Conservation (phyloP, 2,329 filamentous ascomycete species). For the Botryosphaeria dothidea region DNA sequence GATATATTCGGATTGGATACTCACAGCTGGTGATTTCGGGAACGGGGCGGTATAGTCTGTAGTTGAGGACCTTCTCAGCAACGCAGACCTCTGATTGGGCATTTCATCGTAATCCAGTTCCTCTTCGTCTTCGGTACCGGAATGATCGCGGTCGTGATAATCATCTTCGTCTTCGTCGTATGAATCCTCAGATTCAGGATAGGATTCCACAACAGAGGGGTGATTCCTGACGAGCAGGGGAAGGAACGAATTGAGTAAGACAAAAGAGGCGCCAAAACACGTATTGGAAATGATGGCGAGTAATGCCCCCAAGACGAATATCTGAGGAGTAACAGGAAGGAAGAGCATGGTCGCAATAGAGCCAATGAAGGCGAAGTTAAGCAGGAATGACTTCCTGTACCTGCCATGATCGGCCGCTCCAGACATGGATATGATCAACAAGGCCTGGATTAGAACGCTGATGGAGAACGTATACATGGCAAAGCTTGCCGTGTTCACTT, state of each 20-base stretch:
- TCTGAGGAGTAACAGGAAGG: constrained; percentile 70
- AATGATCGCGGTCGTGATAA: constrained; percentile 22
- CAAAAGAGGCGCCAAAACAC: constrained; percentile 92
- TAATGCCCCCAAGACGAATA: constrained; percentile 79
- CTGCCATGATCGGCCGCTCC: constrained; percentile 89
- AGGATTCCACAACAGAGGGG: constrained; percentile 50
- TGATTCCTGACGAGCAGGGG: constrained; percentile 89
- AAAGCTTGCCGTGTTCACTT: constrained; percentile 95
- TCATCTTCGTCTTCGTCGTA: constrained; percentile 29
- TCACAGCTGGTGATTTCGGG: constrained; percentile 15
- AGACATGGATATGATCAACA: constrained; percentile 94
- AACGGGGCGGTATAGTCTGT: not conserved
- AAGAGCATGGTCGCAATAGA: constrained; percentile 86
- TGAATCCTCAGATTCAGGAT: constrained; percentile 24
- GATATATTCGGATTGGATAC: not conserved
- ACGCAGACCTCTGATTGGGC: not conserved
- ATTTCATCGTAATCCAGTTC: not conserved
- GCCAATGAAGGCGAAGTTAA: constrained; percentile 82
- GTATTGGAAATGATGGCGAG: constrained; percentile 90
- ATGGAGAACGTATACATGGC: constrained; percentile 98
- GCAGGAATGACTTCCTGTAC: constrained; percentile 83
- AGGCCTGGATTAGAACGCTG: constrained; percentile 83
- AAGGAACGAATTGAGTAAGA: constrained; percentile 91
- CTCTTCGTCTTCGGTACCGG: constrained; percentile 2
- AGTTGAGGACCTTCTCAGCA: constrained; percentile 4